Base-by-base conservation (phyloP, 108 stramenopile species). In the Pseudonitzschia delicatissima region DNA sequence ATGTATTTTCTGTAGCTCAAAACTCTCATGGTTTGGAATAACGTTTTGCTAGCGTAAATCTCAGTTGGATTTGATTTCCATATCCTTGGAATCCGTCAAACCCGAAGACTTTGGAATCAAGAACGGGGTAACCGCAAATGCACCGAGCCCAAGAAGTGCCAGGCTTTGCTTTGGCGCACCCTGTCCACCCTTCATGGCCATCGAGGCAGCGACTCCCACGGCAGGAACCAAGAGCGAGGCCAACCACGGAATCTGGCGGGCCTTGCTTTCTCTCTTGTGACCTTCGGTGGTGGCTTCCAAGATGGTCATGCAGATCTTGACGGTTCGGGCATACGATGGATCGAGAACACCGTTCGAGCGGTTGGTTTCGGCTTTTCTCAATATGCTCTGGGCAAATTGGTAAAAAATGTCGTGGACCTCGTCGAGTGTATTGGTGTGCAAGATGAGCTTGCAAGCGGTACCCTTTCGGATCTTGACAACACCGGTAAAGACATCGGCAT, bases 401-500 rank as follows among this genome's bases (percentile, higher is more conserved):
- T 79, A 63, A 66, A 95, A 95, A 25, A 76, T 86, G 15, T 73
- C 70, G 52, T 95, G 90, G n/a, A 95, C 87, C 25, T 88, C 89
- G 26, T 60, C 64, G 21, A 88, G 45, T 37, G 76, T 83, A 37
- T 83, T 91, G 26, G 93, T 91, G 42, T 71, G 62, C 27, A 87
- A 78, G 26, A 95, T 79, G 31, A 95, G 77, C 45, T 82, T 72
- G 74, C 94, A 95, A 3, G 87, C 87, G 58, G 87, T 70, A 26
- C 94, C 94, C 69, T 95, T 95, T 48, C 94, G 82, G 45, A 95
- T 95, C 69, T 99, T 99, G 18, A 98, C 98, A 21, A 99, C 99
- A 6, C 99, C 99, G 0, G 96, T 95, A 70, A 98, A 99, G 21
- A 99, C 96, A 62, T 98, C 69, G 6, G 58, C 62, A 71, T 98